These are phyloP conservation scores for Geotrichum cucujoidarum DNA, from an alignment of 1,139 yeast genomes.

Conservation along the genomic window DNA sequence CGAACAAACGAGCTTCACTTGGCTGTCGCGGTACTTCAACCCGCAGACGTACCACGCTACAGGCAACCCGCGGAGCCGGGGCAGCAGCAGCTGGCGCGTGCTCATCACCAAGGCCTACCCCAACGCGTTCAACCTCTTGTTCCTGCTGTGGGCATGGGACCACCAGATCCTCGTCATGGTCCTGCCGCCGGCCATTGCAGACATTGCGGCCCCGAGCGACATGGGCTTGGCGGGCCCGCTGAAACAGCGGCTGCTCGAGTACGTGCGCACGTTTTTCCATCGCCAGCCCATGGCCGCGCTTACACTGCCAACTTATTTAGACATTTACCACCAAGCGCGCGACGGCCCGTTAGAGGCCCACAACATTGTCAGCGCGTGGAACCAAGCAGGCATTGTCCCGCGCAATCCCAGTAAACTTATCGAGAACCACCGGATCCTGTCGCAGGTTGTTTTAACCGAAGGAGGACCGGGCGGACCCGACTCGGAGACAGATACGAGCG, in stretches of 20 bases:
- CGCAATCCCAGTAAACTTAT: slow-evolving; percentile 2
- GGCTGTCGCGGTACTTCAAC: slow-evolving; percentile 2
- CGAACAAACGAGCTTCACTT: neutral
- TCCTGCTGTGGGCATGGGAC: slow-evolving; percentile 7
- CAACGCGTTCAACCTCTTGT: neutral
- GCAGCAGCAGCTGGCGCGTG: slow-evolving; percentile 3
- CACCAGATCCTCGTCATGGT: slow-evolving; percentile 4
- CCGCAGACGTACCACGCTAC: neutral
- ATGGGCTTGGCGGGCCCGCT: neutral
- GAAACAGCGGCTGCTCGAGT: neutral
- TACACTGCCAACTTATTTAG: neutral
- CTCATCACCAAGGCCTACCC: slow-evolving; percentile 1
- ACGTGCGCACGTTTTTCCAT: neutral
- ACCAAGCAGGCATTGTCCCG: slow-evolving; percentile 3
- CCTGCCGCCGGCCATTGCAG: neutral
- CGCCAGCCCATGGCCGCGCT: neutral
- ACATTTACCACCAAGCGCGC: neutral
- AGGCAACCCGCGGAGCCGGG: neutral
- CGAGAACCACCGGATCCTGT: too few relatives aligned
- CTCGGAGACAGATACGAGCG: too few relatives aligned
- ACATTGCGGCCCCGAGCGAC: neutral
- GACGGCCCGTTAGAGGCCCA: neutral
- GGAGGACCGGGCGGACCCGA: too few relatives aligned
- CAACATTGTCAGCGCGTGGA: slow-evolving; percentile 2
- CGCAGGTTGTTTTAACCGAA: too few relatives aligned